Evolutionary conservation across 257 asterid species (phyloP).

Genomic region (Nicotiana attenuata): DNA sequence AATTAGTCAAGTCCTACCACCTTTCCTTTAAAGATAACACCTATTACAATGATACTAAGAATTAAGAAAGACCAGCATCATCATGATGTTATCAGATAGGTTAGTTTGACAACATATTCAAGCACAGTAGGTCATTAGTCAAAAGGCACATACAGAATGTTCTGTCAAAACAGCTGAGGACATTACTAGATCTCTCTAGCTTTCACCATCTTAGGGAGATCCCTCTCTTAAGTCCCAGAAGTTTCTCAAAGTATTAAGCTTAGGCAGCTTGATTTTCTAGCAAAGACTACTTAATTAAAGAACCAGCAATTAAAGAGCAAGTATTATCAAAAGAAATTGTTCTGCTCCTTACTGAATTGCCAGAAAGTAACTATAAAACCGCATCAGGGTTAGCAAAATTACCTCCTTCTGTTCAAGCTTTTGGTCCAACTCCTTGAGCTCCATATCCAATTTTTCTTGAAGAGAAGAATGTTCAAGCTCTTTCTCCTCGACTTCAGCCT

Average conservation of each 20-base stretch:
- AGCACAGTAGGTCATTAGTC: neutral
- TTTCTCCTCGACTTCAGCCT: conserved; percentile 67
- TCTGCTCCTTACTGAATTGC: neutral
- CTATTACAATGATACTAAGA: neutral
- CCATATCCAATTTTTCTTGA: conserved; percentile 79
- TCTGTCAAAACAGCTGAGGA: neutral
- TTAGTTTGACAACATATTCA: neutral
- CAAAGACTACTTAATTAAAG: neutral
- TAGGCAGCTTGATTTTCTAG: neutral
- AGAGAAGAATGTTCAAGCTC: conserved; percentile 89
- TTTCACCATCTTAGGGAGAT: neutral
- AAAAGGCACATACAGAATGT: neutral
- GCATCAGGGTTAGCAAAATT: neutral
- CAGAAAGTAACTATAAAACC: neutral
- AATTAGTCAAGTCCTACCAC: neutral
- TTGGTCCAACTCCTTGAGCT: conserved; percentile 85
- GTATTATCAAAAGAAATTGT: neutral
- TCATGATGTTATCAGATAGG: neutral
- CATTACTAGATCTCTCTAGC: neutral
- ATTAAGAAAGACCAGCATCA: neutral
- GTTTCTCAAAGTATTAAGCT: neutral
- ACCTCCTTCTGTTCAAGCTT: conserved; percentile 94
- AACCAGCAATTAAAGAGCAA: neutral
- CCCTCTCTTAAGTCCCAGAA: neutral
- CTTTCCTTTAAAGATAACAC: neutral